Evolutionary conservation across 1,284 basidiomycete species (phyloP), one percentile per base, ranked within the genome.

Genomic region (Golubevia sp.): DNA sequence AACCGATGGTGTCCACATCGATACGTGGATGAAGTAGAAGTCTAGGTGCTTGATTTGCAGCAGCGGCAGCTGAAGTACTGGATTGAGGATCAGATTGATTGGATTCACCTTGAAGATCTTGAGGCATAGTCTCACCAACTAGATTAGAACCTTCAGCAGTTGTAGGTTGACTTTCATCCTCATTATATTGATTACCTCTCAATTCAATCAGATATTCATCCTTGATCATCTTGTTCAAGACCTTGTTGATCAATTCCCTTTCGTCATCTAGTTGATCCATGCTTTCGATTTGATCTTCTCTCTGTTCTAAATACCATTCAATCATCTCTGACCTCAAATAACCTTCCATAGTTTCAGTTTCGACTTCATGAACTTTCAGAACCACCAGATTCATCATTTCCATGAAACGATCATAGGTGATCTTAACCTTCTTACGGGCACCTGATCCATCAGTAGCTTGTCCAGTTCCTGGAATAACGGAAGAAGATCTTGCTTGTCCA

Each of bases 381-480:
- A 83, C 67, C 15, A 82, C 54, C 18, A 82, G 67, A 30, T 76
- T 79, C 38, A 73, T 64, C 20, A 82, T 74, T 64, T 78, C 76
- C 72, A 77, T 74, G 69, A 80, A 82, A 6, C 70, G 68, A 56
- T 83, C 80, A 59, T 71, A 79, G 4, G 77, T 71, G 66, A 82
- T 76, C 3, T 68, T 61, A 30, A 71, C 63, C 61, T 71, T 73
- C 18, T 18, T 44, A 44, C 38, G 38, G 11, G 38, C 11, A 44
- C 18, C 18, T 13, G 38, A 44, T 13, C 38, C 38, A 44, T 13
- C 38, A 44, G 38, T 44, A 13, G 38, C 38, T 44, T 44, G 13
- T 44, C 38, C 38, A 18, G 38, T 44, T 13, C 38, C 38, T 44
- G 38, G 38, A 44, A 44, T 44, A 11, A 34, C 30, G 30, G 30